A percentile compares a stretch with the other conserved stretches of the same genome.
Conservation (phyloP, 345 rosid species). For the Erysimum cheiranthoides region DNA sequence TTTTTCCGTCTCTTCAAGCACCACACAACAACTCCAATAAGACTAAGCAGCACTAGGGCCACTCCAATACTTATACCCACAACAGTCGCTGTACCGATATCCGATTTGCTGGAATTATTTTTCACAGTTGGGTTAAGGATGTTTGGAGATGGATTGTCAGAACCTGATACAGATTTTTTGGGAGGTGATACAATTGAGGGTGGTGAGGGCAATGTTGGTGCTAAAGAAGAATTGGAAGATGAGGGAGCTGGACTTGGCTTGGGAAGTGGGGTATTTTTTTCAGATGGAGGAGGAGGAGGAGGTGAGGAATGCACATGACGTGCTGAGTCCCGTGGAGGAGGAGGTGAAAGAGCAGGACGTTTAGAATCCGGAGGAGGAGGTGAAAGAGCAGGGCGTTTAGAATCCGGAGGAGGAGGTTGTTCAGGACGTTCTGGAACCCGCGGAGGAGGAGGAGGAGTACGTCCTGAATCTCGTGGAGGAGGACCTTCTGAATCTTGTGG, state of each 20-base stretch:
- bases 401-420: constrained; percentile 26
- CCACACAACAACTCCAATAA: constrained; percentile 61
- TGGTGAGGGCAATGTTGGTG: constrained; percentile 50
- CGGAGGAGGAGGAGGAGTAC: constrained; percentile 41
- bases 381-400: constrained; percentile 44
- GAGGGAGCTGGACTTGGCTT: constrained; percentile 42
- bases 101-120: constrained; percentile 42
- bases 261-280: constrained; percentile 50
- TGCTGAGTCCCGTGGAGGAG: constrained; percentile 29
- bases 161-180: constrained; percentile 37
- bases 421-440: background rate
- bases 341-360: constrained; percentile 29
- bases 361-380: constrained; percentile 19
- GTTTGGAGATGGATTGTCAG: constrained; percentile 42
- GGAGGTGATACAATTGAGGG: constrained; percentile 46
- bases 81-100: constrained; percentile 51
- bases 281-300: constrained; percentile 46
- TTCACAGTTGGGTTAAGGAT: constrained; percentile 42
- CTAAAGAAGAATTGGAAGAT: constrained; percentile 51
- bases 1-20: constrained; percentile 67
- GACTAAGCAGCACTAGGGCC: constrained; percentile 61
- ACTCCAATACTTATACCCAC: constrained; percentile 62
- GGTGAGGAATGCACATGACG: constrained; percentile 47
- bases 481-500: constrained; percentile 2
- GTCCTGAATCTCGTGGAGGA: constrained; percentile 27